Percentiles rank a stretch among this genome's conserved stretches.
These are phyloP conservation scores for Elsinoe australis DNA, from an alignment of 2,329 filamentous ascomycete species.

Conservation along the genomic window DNA sequence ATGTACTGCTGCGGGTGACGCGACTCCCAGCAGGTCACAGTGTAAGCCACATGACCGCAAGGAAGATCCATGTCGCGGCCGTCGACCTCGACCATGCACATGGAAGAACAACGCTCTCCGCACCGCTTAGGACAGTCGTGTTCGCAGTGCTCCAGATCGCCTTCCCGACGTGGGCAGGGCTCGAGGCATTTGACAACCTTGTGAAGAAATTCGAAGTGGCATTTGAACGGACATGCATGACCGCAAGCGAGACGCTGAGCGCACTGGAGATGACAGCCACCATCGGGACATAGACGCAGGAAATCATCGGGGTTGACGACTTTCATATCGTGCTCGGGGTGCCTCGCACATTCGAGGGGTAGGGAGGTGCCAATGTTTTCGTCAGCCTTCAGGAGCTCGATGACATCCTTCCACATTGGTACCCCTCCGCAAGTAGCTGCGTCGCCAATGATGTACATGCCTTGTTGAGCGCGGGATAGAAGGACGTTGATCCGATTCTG, in stretches of 20 bases:
- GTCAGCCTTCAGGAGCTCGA: conserved; percentile 42
- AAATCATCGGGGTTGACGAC: conserved; percentile 54
- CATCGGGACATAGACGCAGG: conserved; percentile 48
- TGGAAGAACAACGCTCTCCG: conserved; percentile 19
- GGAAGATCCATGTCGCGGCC: conserved; percentile 26
- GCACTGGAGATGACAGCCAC: conserved; percentile 51
- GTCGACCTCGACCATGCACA: conserved; percentile 30
- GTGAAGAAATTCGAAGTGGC: conserved; percentile 40
- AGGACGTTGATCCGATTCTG: conserved; percentile 64
- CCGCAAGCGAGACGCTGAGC: conserved; percentile 38
- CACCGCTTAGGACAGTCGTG: conserved; percentile 39
- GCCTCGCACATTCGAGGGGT: conserved; percentile 53
- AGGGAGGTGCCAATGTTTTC: conserved; percentile 46
- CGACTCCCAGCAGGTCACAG: conserved; percentile 25
- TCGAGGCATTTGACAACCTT: conserved; percentile 36
- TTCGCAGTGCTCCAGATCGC: conserved; percentile 30
- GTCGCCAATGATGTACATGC: conserved; percentile 66
- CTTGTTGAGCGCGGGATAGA: conserved; percentile 58
- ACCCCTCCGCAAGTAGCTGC: conserved; percentile 37
- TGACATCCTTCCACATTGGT: conserved; percentile 56
- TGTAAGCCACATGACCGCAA: conserved; percentile 25
- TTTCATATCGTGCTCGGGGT: conserved; percentile 45
- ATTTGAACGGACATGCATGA: conserved; percentile 39
- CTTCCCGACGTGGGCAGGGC: conserved; percentile 31
- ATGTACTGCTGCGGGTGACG: conserved; percentile 42